A percentile compares a stretch with the other conserved stretches of the same genome.
Evolutionary conservation across 345 rosid species (phyloP).

Genomic region (Gossypium bickii): DNA sequence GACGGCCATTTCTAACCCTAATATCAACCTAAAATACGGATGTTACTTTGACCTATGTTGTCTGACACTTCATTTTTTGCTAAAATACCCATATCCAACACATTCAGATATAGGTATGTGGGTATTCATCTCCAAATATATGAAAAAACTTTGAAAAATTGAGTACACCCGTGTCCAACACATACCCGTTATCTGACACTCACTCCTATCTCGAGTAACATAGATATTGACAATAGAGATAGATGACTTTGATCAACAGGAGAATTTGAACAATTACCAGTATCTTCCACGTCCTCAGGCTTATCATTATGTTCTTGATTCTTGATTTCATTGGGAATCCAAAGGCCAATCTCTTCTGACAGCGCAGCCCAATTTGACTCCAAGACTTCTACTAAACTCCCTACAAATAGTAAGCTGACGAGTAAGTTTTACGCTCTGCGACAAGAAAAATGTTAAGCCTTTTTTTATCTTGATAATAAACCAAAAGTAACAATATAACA

Average conservation of each 20-base stretch:
- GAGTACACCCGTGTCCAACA: not conserved
- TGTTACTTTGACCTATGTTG: not conserved
- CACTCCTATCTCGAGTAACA: not conserved
- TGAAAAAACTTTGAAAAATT: not conserved
- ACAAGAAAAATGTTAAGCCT: not conserved
- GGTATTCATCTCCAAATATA: not conserved
- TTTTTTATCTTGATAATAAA: not conserved
- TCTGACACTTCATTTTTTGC: not conserved
- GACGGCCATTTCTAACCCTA: not conserved
- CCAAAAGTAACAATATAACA: conserved; percentile 8
- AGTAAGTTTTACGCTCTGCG: not conserved
- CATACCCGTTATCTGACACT: not conserved
- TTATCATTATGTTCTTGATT: conserved; percentile 81
- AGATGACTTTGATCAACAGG: not conserved
- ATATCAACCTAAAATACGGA: not conserved
- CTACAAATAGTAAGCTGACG: conserved; percentile 30
- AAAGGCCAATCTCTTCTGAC: conserved; percentile 78
- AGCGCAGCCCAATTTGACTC: conserved; percentile 73
- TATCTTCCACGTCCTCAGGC: conserved; percentile 65
- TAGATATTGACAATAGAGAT: not conserved
- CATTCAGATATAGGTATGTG: not conserved
- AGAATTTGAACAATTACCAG: conserved; percentile 41
- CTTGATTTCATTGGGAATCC: conserved; percentile 67
- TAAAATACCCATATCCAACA: not conserved
- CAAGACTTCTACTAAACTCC: conserved; percentile 60